These are phyloP conservation scores for Chaetomium globosum DNA, from an alignment of 2,329 filamentous ascomycete genomes.

Conservation along the genomic window DNA sequence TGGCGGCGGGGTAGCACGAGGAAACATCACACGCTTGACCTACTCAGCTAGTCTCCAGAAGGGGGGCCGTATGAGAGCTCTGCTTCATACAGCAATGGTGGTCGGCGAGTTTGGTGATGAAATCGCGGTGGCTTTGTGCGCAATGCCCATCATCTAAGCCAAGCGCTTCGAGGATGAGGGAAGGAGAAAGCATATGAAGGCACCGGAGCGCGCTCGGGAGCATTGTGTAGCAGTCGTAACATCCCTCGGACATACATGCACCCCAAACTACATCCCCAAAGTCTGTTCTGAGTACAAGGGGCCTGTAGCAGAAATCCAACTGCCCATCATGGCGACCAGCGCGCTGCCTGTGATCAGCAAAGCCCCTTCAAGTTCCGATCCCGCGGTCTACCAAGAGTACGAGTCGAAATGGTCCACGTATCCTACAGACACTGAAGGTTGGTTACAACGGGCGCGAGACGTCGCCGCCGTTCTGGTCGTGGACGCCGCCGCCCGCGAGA, in stretches of 20 bases:
- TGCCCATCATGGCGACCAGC: slow-evolving; percentile 3
- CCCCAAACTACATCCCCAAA: background rate
- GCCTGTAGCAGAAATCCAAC: background rate
- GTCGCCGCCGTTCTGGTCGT: slow-evolving; percentile 43
- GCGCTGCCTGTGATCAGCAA: slow-evolving; percentile 14
- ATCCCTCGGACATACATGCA: background rate
- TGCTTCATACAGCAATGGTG: background rate
- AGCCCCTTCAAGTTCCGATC: slow-evolving; percentile 40
- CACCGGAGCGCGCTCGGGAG: background rate
- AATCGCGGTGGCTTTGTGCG: slow-evolving; percentile 13
- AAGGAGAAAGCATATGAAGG: background rate
- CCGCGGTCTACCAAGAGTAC: slow-evolving; percentile 45
- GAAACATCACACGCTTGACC: background rate
- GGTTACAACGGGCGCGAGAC: slow-evolving; percentile 47
- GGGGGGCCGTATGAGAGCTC: background rate
- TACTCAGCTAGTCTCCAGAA: background rate
- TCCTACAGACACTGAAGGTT: slow-evolving; percentile 41
- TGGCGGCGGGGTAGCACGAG: background rate
- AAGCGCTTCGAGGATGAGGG: background rate
- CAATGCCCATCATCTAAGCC: background rate
- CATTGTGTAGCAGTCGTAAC: background rate
- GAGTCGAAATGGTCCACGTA: slow-evolving; percentile 43
- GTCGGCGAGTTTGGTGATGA: slow-evolving; percentile 17
- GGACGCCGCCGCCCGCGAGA: slow-evolving; percentile 44
- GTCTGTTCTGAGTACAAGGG: background rate